Evolutionary conservation across 257 asterid species (phyloP), one percentile per base, ranked within the genome.

Genomic region (Asclepias syriaca): DNA sequence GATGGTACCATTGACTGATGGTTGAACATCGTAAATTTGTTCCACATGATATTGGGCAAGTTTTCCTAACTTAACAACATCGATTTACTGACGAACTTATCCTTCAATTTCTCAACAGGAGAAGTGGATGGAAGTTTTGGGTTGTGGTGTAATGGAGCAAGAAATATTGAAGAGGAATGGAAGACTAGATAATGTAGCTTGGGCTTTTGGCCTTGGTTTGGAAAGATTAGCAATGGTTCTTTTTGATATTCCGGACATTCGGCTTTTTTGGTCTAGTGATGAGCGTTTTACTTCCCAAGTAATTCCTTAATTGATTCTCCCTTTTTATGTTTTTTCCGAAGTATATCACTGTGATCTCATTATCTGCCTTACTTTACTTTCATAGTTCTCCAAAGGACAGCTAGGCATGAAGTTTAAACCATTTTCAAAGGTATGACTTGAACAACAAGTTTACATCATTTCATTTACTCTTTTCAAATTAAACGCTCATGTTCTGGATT

Each of bases 201-300:
- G 99, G 99, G 99, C 99, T 55, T 94, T 94, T 82, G 99, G 99
- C 68, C 99, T 94, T 82, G 99, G 99, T 61, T 80, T 94, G 82
- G 98, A 94, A 83, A 87, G 98, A 29, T 74, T 94, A 77, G 97
- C 99, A 39, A 94, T 94, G 99, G 97, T 94, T 77, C 82, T 91
- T 51, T 91, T 91, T 76, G 97, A 94, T 72, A 94, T 91, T 83
- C 98, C 99, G 70, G 98, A 91, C 81, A 90, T 94, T 73, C 95
- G 96, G 65, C 98, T 94, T 77, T 94, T 94, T 84, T 94, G 99
- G 99, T 81, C 93, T 13, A 67, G 69, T n/a, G 99, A 95, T 61
- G 85, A 90, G 82, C 99, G 92, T 70, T 95, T 95, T 79, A 92
- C 96, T 74, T 92, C 99, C 82, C 99, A 95, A 78, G 99, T 90